Percentiles rank a stretch among this genome's conserved stretches.
phyloP scores from a whole-genome alignment of 768 basidiomycete species.

The Lactifluus rugatus region DNA sequence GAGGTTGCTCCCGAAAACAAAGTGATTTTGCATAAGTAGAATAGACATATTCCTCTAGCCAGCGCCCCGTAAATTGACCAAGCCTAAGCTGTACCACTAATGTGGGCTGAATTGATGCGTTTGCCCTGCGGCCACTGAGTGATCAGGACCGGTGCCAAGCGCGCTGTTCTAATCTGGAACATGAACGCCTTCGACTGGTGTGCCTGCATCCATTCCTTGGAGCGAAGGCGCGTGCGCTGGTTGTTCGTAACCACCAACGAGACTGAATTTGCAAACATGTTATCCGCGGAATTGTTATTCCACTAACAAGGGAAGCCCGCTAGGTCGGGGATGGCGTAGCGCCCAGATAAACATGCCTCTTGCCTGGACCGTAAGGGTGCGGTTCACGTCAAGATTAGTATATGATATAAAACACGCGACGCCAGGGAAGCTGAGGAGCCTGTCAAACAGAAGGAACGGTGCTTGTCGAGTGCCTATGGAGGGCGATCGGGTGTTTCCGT shows the following conservation, averaged over 20 bases:
- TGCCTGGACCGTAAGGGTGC: background rate
- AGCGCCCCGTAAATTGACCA: background rate
- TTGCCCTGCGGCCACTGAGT: background rate
- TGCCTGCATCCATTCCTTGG: constrained; percentile 17
- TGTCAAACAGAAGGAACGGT: constrained; percentile 6
- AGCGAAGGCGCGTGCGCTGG: constrained; percentile 1
- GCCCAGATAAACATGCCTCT: constrained; percentile 3
- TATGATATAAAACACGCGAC: constrained; percentile 9
- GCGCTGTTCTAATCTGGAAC: background rate
- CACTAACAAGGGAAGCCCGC: background rate
- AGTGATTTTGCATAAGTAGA: background rate
- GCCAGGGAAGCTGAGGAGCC: background rate
- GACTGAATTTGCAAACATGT: constrained; percentile 14
- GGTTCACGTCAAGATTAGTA: background rate
- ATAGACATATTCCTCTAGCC: background rate
- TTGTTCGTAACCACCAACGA: constrained; percentile 7
- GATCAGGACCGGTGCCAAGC: background rate
- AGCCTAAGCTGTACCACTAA: background rate
- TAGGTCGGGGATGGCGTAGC: constrained; percentile 15
- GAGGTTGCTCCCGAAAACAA: background rate
- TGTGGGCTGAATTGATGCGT: background rate
- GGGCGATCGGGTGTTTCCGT: constrained; percentile 16
- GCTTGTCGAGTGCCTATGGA: background rate
- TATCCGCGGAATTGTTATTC: constrained; percentile 7
- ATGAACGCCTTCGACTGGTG: background rate